Evolutionary conservation across 768 basidiomycete species (phyloP).

Genomic region (Grammothele lineata): DNA sequence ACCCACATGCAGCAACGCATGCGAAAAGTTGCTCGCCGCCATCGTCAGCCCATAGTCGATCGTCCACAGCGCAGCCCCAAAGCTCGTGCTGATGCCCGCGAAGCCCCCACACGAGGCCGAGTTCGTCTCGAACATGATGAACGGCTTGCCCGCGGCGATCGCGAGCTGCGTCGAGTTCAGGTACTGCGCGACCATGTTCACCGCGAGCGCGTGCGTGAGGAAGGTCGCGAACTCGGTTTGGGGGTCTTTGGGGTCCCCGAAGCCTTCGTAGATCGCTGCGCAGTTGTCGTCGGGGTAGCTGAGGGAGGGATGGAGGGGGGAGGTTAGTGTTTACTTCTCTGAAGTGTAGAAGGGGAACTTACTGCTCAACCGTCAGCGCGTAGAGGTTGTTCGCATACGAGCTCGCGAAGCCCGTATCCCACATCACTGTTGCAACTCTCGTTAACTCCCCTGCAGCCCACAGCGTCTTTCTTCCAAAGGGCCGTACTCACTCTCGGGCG

Average conservation of each 20-base stretch:
- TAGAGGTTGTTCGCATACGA: constrained; percentile 31
- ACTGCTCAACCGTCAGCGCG: constrained; percentile 39
- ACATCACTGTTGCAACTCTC: constrained; percentile 17
- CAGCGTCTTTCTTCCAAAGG: too few relatives aligned
- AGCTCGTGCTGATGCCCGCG: constrained; percentile 45
- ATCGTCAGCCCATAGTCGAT: constrained; percentile 47
- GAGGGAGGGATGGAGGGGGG: constrained; percentile 1
- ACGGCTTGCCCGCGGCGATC: constrained; percentile 31
- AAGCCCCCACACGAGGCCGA: constrained; percentile 54
- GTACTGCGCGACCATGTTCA: constrained; percentile 33
- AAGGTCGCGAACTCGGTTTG: constrained; percentile 39
- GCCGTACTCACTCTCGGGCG: constrained; percentile 19
- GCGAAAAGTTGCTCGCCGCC: constrained; percentile 44
- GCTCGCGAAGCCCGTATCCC: constrained; percentile 28
- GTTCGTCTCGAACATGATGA: constrained; percentile 53
- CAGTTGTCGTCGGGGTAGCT: constrained; percentile 37
- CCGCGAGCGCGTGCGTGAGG: constrained; percentile 39
- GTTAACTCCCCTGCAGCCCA: too few relatives aligned
- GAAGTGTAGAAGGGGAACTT: neutral
- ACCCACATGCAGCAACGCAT: constrained; percentile 43
- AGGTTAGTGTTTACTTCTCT: too few relatives aligned
- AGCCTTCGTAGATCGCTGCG: constrained; percentile 23
- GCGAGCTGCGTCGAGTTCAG: constrained; percentile 31
- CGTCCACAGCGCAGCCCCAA: constrained; percentile 48
- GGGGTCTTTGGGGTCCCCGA: constrained; percentile 26